A percentile compares a stretch with the other conserved stretches of the same genome.
Conservation (phyloP, 2,329 filamentous ascomycete genomes). For the Hymenoscyphus scutula region DNA sequence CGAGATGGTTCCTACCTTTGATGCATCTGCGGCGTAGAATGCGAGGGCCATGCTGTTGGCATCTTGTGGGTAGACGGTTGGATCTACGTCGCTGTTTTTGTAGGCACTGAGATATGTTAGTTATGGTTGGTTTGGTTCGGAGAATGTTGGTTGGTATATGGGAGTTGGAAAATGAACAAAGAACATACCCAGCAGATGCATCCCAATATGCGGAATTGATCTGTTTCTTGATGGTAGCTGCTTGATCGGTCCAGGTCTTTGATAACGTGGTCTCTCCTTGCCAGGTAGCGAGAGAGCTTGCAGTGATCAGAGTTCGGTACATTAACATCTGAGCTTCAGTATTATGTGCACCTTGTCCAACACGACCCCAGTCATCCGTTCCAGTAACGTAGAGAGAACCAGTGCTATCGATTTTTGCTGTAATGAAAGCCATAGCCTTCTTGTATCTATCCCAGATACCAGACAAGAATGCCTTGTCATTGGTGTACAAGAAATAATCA, state of each 20-base stretch:
- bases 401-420: conserved; percentile 42
- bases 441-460: conserved; percentile 49
- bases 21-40: conserved; percentile 21
- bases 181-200: conserved; percentile 24
- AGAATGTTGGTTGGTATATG: conserved; percentile 16
- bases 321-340: conserved; percentile 34
- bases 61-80: conserved; percentile 56
- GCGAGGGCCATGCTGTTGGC: conserved; percentile 55
- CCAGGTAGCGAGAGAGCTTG: conserved; percentile 44
- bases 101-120: conserved; percentile 26
- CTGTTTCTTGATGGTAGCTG: conserved; percentile 23
- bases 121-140: conserved; percentile 5
- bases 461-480: conserved; percentile 48
- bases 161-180: not conserved
- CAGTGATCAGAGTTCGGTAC: conserved; percentile 48
- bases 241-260: conserved; percentile 20
- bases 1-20: conserved; percentile 41
- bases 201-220: conserved; percentile 29
- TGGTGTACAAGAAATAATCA: conserved; percentile 56
- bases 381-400: conserved; percentile 34
- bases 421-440: conserved; percentile 45
- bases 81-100: conserved; percentile 45
- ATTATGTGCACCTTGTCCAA: conserved; percentile 33
- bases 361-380: conserved; percentile 32
- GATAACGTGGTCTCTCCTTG: conserved; percentile 31